Conservation (phyloP, 148 eudicot genomes). For the Vaccinium myrtillus region DNA sequence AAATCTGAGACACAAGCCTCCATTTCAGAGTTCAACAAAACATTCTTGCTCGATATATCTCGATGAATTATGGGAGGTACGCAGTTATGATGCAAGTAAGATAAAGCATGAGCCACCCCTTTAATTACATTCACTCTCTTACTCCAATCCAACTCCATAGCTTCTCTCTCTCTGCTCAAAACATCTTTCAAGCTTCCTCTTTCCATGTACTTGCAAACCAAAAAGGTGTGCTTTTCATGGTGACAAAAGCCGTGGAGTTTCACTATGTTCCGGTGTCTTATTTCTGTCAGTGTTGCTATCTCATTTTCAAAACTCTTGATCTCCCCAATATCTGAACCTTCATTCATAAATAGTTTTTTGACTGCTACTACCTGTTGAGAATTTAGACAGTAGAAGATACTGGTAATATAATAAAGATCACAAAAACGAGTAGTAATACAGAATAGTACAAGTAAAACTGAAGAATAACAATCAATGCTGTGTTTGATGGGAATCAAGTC, state of each 20-base stretch:
- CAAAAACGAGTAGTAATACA: no score
- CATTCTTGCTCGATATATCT: no score
- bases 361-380: constrained; percentile 20
- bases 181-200: constrained; percentile 1
- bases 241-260: constrained; percentile 1
- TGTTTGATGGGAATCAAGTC: no score
- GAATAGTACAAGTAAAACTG: no score
- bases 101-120: background rate
- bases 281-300: background rate
- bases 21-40: no score
- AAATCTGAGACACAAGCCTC: no score
- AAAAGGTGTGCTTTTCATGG: background rate
- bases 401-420: no score
- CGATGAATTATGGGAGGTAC: no score
- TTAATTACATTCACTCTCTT: background rate
- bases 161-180: background rate
- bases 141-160: constrained; percentile 4
- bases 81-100: no score
- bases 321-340: constrained; percentile 5
- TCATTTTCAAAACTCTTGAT: constrained; percentile 5
- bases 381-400: no score
- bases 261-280: constrained; percentile 11
- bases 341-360: constrained; percentile 15
- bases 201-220: background rate
- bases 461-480: no score